These are phyloP conservation scores for Penicillium sp. DNA, from an alignment of 2,329 filamentous ascomycete species.

Conservation along the genomic window DNA sequence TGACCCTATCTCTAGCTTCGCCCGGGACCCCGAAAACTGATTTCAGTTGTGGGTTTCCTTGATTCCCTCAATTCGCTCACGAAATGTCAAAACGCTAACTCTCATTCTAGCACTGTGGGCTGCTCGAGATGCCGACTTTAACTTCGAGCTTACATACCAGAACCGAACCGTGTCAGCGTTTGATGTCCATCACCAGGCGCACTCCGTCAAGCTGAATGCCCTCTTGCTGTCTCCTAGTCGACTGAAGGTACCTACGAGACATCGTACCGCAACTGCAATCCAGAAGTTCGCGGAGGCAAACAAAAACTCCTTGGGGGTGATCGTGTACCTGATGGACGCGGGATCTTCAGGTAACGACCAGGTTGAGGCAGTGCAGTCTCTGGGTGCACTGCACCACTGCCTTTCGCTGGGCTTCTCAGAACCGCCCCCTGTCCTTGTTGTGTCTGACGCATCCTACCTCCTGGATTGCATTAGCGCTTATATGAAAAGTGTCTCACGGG, in stretches of 20 bases:
- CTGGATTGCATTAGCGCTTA: background rate
- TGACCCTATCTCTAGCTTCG: background rate
- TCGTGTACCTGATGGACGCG: slow-evolving; percentile 1
- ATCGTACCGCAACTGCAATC: background rate
- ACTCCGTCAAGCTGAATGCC: background rate
- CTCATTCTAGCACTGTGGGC: background rate
- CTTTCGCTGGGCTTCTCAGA: background rate
- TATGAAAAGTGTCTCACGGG: background rate
- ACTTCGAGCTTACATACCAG: background rate
- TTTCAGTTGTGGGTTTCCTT: background rate
- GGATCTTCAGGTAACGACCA: background rate
- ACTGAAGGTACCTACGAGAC: background rate
- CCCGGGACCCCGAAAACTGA: background rate
- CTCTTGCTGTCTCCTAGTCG: background rate
- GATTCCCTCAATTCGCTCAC: background rate
- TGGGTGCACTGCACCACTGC: background rate
- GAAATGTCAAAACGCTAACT: background rate
- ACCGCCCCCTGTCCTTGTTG: background rate
- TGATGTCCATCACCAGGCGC: background rate
- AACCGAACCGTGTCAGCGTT: background rate
- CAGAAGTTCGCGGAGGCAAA: background rate
- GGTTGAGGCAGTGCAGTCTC: background rate
- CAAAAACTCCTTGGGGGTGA: background rate
- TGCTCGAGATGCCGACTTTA: background rate
- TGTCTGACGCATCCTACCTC: slow-evolving; percentile 1